Evolutionary conservation across 2,329 filamentous ascomycete genomes (phyloP).

Genomic region (Pseudocercospora musae): DNA sequence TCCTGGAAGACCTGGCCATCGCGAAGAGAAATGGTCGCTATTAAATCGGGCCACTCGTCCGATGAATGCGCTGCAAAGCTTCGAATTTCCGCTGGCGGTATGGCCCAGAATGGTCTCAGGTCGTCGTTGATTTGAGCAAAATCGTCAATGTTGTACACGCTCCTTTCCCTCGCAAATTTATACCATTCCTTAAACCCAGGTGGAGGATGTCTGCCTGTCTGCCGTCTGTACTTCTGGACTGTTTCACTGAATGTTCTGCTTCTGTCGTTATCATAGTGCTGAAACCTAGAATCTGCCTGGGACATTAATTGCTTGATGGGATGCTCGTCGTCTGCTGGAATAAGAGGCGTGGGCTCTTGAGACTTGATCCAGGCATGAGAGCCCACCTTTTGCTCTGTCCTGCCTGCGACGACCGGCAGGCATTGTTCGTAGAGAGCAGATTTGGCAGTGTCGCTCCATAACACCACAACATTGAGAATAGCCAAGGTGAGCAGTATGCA

Average conservation of each 20-base stretch:
- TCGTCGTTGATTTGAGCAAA: constrained; percentile 51
- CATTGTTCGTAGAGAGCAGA: constrained; percentile 11
- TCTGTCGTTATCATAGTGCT: constrained; percentile 29
- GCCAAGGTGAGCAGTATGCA: constrained; percentile 3
- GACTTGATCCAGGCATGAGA: constrained; percentile 14
- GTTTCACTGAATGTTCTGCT: constrained; percentile 52
- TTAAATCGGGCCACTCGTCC: constrained; percentile 51
- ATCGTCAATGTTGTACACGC: constrained; percentile 58
- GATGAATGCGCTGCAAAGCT: constrained; percentile 48
- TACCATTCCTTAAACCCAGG: constrained; percentile 26
- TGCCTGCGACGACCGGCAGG: constrained; percentile 11
- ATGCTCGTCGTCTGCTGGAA: constrained; percentile 14
- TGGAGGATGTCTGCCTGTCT: constrained; percentile 43
- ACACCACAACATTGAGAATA: constrained; percentile 6
- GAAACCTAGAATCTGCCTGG: constrained; percentile 37
- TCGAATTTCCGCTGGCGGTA: constrained; percentile 38
- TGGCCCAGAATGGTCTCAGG: constrained; percentile 45
- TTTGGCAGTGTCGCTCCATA: background rate
- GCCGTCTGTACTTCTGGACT: constrained; percentile 54
- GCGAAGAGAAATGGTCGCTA: constrained; percentile 45
- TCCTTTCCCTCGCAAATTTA: constrained; percentile 49
- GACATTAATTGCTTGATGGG: constrained; percentile 31
- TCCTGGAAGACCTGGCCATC: constrained; percentile 17
- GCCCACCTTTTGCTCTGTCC: constrained; percentile 5
- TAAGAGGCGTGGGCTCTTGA: constrained; percentile 7